phyloP scores from a whole-genome alignment of 176 grass and related monocot genomes.

The Stipa capillata region DNA sequence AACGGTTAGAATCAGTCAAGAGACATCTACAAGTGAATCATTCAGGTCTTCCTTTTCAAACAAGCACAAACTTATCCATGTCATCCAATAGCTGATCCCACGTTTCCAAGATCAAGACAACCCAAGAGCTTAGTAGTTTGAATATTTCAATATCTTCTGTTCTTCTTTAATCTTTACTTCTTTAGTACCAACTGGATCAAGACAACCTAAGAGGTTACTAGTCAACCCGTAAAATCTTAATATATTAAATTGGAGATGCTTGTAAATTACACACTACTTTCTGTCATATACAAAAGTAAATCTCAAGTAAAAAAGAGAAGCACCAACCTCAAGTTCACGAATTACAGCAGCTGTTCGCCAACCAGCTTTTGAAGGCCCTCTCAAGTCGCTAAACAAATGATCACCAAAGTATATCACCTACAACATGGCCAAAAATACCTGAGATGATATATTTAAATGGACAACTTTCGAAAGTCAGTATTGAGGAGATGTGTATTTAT shows the following conservation, averaged over 20 bases:
- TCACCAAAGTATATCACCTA: slow-evolving; percentile 99
- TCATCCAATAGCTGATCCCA: background rate
- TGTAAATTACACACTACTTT: background rate
- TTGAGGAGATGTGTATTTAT: background rate
- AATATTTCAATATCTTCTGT: slow-evolving; percentile 1
- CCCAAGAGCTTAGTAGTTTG: background rate
- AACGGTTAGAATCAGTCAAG: background rate
- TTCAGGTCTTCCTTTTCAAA: background rate
- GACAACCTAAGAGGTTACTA: background rate
- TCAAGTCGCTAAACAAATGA: slow-evolving; percentile 93
- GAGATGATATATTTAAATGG: slow-evolving; percentile 3
- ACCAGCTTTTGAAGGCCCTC: slow-evolving; percentile 94
- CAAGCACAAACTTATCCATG: background rate
- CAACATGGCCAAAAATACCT: slow-evolving; percentile 4
- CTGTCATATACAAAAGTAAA: background rate
- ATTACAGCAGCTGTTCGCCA: slow-evolving; percentile 98
- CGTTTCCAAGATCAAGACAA: background rate
- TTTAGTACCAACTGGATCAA: background rate
- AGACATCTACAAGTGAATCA: background rate
- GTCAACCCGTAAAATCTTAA: slow-evolving; percentile 1
- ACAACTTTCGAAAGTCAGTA: background rate
- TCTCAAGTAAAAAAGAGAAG: slow-evolving; percentile 8
- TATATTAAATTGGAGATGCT: background rate
- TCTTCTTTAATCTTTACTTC: too few species aligned
- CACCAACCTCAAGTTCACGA: slow-evolving; percentile 78